Evolutionary conservation across 805 yeast genomes (phyloP), one percentile per base, ranked within the genome.

Genomic region (Teunomyces lycoperdinae): DNA sequence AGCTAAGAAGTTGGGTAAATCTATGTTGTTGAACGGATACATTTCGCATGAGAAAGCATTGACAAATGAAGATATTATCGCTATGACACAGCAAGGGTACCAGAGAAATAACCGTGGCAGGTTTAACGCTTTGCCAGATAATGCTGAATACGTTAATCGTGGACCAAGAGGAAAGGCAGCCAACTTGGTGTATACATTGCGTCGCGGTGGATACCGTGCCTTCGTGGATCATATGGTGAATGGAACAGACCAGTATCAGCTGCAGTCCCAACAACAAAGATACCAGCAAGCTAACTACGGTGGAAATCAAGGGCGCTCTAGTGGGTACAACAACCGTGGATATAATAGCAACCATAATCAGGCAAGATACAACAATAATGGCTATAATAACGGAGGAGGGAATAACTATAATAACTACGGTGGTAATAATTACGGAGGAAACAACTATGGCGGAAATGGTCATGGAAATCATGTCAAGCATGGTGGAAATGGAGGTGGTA

Each of bases 1-100:
- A 3, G 68, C 74, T 2, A 71, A 77, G 50, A 71, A 70, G 33
- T 73, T 67, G 10, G 85, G 89, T 29, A 94, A 92, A 62, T 85
- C 96, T 1, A 87, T 94, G 86, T 71, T 92, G 17, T 65, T 92
- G 53, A 86, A 84, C 41, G 97, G 97, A 0, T 89, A 73, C 59
- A 80, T 82, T 50, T 78, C 89, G 4, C 85, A 83, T 50, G 68
- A 69, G 31, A 73, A 75, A 14, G 83, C 84, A 6, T 70, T 92
- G 41, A 81, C 81, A 4, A 80, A 78, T 34, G 85, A 84, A 42
- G 97, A 91, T 44, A 46, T 50, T 57, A 30, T 17, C 7, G 45
- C 48, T 9, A 41, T 48, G 45, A 45, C 78, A 75, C 47, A 89
- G 85, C 52, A 68, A 76, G 81, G 80, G 30, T 14, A 58, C 55